Evolutionary conservation across 2,329 filamentous ascomycete species (phyloP).

Genomic region (Purpureocillium lavendulum): DNA sequence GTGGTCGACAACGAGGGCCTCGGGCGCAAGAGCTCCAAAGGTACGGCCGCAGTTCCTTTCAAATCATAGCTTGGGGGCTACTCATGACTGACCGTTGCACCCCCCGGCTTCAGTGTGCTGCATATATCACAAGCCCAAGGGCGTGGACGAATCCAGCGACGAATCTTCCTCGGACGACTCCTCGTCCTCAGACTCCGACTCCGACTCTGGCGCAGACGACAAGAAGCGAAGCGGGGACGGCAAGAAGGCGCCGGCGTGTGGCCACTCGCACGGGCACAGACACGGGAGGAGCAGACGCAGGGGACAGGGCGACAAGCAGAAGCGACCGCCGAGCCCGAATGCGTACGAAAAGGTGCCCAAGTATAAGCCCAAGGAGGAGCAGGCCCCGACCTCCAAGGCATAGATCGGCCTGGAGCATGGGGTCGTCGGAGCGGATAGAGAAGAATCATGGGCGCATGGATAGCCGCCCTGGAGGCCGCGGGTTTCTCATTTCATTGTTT

Average conservation of each 20-base stretch:
- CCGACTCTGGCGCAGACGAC: conserved; percentile 37
- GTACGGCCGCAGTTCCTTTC: conserved; percentile 35
- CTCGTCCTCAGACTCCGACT: conserved; percentile 34
- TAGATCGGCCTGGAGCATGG: too few species aligned
- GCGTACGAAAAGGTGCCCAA: conserved; percentile 69
- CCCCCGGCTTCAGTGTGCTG: conserved; percentile 67
- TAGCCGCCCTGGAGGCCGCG: too few species aligned
- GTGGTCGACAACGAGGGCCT: conserved; percentile 94
- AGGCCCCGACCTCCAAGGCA: conserved; percentile 11
- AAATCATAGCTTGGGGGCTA: too few species aligned
- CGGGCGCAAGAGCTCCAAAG: conserved; percentile 90
- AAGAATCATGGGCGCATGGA: too few species aligned
- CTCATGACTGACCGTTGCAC: too few species aligned
- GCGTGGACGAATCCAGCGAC: conserved; percentile 73
- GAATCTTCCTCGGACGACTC: conserved; percentile 39
- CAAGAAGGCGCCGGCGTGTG: conserved; percentile 19
- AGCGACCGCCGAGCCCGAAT: conserved; percentile 60
- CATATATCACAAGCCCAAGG: conserved; percentile 86
- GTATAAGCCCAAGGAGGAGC: conserved; percentile 23
- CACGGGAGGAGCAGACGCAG: conserved; percentile 13
- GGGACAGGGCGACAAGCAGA: conserved; percentile 25
- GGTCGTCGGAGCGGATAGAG: too few species aligned
- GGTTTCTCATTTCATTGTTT: too few species aligned
- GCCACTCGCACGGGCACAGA: conserved; percentile 23
- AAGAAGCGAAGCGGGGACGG: conserved; percentile 31